Base-by-base conservation (phyloP, 768 basidiomycete species). In the Auriscalpium orientale region DNA sequence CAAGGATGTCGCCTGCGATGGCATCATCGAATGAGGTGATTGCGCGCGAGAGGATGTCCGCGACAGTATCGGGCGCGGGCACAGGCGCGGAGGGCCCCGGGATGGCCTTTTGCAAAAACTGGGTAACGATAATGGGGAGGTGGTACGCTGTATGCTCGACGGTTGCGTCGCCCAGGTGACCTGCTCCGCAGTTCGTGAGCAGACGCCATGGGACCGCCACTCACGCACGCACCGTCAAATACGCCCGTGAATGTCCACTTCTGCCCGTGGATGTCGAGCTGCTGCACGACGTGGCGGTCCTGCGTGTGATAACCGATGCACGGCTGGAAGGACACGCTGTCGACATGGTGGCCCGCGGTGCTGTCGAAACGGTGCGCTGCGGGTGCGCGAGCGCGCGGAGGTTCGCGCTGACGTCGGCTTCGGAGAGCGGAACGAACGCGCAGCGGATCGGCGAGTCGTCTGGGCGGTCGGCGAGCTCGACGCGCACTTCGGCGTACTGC, bases 131-230 rank as follows among this genome's bases (percentile, higher is more conserved):
- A 15, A 62, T 62, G n/a, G 79, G 76, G 8, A 80, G 71, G 36
- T 66, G 67, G 56, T 67, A 63, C 48, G 71, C 70, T 37, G 72
- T 73, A 55, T 76, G 72, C 60, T 77, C 71, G 6, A 78, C 79
- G 2, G 77, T 77, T 37, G 78, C 70, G 51, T 75, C 71, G 57
- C 78, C 76, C 49, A 76, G 73, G 53, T 80, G 79, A 49, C 79
- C 79, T 80, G 56, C 35, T 15, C 49, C 49, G 6, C 12, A 22
- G 10, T 12, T 5, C 34, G 37, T 51, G 38, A 50, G 20, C 18
- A 49, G 35, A 28, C 44, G 20, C 40, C 18, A 18, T 35, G 8
- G 16, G 21, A 37, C 36, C 34, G 28, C 54, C 35, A 46, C 16
- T 15, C 34, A 20, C 10, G 33, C 16, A 56, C 68, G 48, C 55